These are phyloP conservation scores for Salix arbutifolia DNA, from an alignment of 345 rosid genomes.

Conservation along the genomic window DNA sequence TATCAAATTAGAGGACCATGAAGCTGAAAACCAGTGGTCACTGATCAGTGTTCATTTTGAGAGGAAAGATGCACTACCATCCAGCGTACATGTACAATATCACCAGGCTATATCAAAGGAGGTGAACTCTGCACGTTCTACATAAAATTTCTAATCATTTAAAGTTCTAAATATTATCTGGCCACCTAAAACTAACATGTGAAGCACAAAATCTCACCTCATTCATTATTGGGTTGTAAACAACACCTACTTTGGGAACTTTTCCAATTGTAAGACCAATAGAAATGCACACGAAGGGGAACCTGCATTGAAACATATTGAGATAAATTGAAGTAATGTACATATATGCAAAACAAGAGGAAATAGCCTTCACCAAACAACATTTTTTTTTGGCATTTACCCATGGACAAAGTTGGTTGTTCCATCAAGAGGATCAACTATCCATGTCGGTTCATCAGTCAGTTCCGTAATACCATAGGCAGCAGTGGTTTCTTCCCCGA, in stretches of 20 bases:
- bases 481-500: conserved; percentile 97
- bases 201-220: conserved; percentile 52
- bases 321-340: not conserved
- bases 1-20: not conserved
- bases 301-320: conserved; percentile 40
- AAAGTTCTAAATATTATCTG: not conserved
- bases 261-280: conserved; percentile 89
- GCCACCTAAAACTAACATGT: not conserved
- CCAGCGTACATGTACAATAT: not conserved
- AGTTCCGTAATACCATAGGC: conserved; percentile 64
- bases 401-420: conserved; percentile 97
- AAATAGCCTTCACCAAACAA: conserved; percentile 9
- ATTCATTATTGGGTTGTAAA: conserved; percentile 84
- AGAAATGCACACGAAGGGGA: conserved; percentile 84
- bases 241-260: conserved; percentile 82
- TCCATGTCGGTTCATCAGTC: conserved; percentile 97
- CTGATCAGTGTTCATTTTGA: not conserved
- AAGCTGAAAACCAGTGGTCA: not conserved
- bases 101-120: not conserved
- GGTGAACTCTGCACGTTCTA: not conserved
- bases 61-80: not conserved
- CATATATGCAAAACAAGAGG: not conserved
- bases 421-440: conserved; percentile 99
- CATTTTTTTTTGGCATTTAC: conserved; percentile 27
- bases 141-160: not conserved